These are phyloP conservation scores for Picochlorum sp. DNA, from an alignment of 139 green algal species.

Conservation along the genomic window DNA sequence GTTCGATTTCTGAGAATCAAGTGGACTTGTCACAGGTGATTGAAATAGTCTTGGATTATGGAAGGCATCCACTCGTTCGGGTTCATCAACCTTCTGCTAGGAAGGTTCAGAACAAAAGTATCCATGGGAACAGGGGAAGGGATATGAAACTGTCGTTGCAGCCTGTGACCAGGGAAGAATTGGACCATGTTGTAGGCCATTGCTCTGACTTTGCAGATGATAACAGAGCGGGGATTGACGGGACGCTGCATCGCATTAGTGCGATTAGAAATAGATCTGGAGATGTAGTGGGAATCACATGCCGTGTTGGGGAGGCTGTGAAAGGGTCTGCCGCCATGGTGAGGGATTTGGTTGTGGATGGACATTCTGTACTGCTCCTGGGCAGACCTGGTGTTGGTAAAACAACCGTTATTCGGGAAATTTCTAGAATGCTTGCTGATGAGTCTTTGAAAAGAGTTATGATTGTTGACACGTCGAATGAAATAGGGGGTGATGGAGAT, in stretches of 20 bases:
- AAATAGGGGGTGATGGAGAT: slow-evolving; percentile 86
- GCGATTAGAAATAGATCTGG: slow-evolving; percentile 69
- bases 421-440: slow-evolving; percentile 55
- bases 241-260: slow-evolving; percentile 87
- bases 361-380: slow-evolving; percentile 18
- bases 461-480: slow-evolving; percentile 89
- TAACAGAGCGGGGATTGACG: slow-evolving; percentile 77
- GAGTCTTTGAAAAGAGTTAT: slow-evolving; percentile 47
- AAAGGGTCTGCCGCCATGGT: slow-evolving; percentile 46
- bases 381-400: slow-evolving; percentile 64
- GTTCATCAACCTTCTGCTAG: background rate
- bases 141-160: slow-evolving; percentile 1
- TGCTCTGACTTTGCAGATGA: slow-evolving; percentile 10
- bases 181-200: background rate
- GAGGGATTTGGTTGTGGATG: slow-evolving; percentile 25
- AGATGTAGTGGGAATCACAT: slow-evolving; percentile 66
- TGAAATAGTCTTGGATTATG: slow-evolving; percentile 12
- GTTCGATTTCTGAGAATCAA: background rate
- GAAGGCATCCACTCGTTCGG: slow-evolving; percentile 5
- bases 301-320: slow-evolving; percentile 59
- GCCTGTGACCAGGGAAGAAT: slow-evolving; percentile 4
- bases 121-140: background rate
- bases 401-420: slow-evolving; percentile 75
- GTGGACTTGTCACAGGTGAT: background rate
- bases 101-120: background rate